Evolutionary conservation across 345 rosid genomes (phyloP), one percentile per base, ranked within the genome.

Genomic region (Linum trigynum): DNA sequence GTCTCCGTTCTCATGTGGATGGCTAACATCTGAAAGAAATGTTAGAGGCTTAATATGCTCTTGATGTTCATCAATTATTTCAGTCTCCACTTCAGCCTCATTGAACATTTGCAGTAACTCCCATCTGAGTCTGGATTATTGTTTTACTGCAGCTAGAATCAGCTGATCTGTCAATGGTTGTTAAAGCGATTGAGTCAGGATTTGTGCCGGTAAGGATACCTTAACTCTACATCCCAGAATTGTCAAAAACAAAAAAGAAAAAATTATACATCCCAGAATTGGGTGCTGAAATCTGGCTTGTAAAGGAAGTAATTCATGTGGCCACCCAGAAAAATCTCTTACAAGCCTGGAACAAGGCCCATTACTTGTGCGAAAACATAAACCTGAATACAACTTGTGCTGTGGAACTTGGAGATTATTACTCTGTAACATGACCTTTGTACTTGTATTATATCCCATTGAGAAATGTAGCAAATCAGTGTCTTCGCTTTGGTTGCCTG

Each of bases 1-100:
- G 83, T 81, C 98, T 79, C 98, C 98, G 55, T 87, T 84, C 80
- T 64, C 90, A 66, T 86, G 87, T 69, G 90, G 96, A 69, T 86
- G 96, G 96, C 73, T 75, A 64, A 85, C 92, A 23, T 72, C 78
- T 62, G 65, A 72, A 60, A 80, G 88, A 85, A 87, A 89, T 23
- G 97, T 89, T 69, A 85, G 86, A 72, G 42, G 63, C 82, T 42
- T 53, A 50, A 57, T 43, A 7, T 60, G 51, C 55, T 6, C 45
- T 7, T 45, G 10, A 2, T 45, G 11, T 45, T 45, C 2, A 45
- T 14, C 12, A 7, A 7, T 5, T 23, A 23, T 23, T 23, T 23
- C 32, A 23, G 32, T 23, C 32, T 23, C 32, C 32, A 45, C 11
- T 45, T 45, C 51, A 45, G 12, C 7, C 12, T 45, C 51, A 45